These are phyloP conservation scores for Aspergillus nidulans DNA, from an alignment of 495 filamentous ascomycete genomes.

Conservation along the genomic window DNA sequence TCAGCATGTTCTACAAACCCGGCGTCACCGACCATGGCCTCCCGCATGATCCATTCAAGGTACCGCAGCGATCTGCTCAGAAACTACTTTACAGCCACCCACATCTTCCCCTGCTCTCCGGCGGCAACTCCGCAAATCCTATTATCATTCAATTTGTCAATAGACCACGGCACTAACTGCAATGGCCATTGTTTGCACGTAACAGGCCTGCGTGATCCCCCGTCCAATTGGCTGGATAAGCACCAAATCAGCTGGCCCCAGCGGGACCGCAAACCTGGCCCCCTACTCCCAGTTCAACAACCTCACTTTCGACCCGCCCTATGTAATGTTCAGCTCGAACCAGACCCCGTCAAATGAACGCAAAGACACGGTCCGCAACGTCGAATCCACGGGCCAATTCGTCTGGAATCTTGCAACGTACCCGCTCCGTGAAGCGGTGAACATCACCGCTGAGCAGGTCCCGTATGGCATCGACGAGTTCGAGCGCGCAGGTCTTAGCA, in stretches of 20 bases:
- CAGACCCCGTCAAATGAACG: constrained; percentile 35
- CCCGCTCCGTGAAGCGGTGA: constrained; percentile 48
- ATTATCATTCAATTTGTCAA: too few relatives aligned
- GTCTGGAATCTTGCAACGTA: constrained; percentile 57
- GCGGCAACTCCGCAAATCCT: too few relatives aligned
- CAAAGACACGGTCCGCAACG: constrained; percentile 53
- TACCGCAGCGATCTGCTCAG: too few relatives aligned
- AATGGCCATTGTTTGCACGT: too few relatives aligned
- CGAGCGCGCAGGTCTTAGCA: constrained; percentile 39
- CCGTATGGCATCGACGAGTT: constrained; percentile 51
- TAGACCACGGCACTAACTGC: too few relatives aligned
- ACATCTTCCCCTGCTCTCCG: too few relatives aligned
- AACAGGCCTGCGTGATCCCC: constrained; percentile 36
- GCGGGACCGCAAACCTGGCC: constrained; percentile 44
- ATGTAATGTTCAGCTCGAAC: constrained; percentile 54
- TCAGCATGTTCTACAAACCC: constrained; percentile 33
- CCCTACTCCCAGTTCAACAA: constrained; percentile 59
- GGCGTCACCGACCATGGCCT: constrained; percentile 33
- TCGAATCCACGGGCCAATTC: constrained; percentile 49
- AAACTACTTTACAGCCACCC: too few relatives aligned
- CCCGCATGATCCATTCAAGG: constrained; percentile 42
- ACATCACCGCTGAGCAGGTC: constrained; percentile 42
- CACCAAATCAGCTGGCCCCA: constrained; percentile 30
- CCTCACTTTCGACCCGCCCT: constrained; percentile 56
- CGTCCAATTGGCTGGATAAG: constrained; percentile 47